Base-by-base conservation (phyloP, 2,329 filamentous ascomycete genomes). In the Fusarium neocosmosporiellum region DNA sequence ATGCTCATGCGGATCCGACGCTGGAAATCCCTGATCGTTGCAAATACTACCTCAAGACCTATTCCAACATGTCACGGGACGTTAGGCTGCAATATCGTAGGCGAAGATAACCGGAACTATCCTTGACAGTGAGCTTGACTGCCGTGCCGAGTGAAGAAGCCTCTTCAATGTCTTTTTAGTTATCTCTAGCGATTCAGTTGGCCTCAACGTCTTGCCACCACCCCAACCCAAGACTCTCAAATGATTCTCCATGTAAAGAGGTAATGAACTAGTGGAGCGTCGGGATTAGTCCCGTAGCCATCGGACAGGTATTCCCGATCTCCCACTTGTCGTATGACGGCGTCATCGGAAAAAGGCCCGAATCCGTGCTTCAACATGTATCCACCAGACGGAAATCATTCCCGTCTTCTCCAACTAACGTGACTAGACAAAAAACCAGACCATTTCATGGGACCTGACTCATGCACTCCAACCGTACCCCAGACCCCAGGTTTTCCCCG, bases 381-480 rank as follows among this genome's bases (percentile, higher is more conserved):
- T 33, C 29, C 29, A 34, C 48, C 3, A 50, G 18, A 54, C 29
- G 48, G 48, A 54, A 20, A 31, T 54, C 29, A n/a, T 14, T 33
- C 48, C 48, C 29, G 27, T 53, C 48, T 57, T 57, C 53, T 57
- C 53, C 53, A 57, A 57, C 53, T 57, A 57, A 57, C 33, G 53
- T 57, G 53, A 57, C 53, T 24, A 36, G 53, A 57, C 33, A 34
- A 57, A 20, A 20, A 22, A 36, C 11, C 24, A n/a, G 53, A 43
- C 3, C 39, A 43, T 43, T 43, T 43, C 39, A 43, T 43, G 31
- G 48, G 20, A 16, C 48, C 14, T 57, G 53, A 57, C 53, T 57
- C 53, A 34, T n/a, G 53, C 53, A 31, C 33, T 34, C 34, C 53
- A 33, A 57, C 27, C 24, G n/a, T 36, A 57, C 53, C 53, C 53